Base-by-base conservation (phyloP, 129 eudicot genomes). In the Escallonia herrerae region DNA sequence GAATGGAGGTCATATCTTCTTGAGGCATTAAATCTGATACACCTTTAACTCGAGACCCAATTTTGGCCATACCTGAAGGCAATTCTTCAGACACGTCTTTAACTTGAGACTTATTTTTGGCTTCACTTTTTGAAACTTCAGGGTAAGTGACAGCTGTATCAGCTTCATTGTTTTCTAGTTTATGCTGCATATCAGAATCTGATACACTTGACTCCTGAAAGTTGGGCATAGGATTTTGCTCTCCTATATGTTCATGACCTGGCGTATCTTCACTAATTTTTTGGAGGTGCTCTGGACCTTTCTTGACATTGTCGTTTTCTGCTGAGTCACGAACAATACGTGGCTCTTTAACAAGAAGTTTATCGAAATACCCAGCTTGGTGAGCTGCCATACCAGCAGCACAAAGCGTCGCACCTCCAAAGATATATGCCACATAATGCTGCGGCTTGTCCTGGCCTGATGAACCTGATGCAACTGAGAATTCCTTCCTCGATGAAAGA, bases 341-440 rank as follows among this genome's bases (percentile, higher is more conserved):
- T 44, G 60, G 83, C 77, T 83, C 79, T 49, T 79, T 78, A 33
- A 48, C 64, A 48, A 79, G 51, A 61, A 75, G 38, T 14, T 58
- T 76, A 74, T 87, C 90, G 57, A 91, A 67, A 74, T 71, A 75
- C 10, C 95, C 97, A 70, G 80, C 69, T 40, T 81, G 86, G 75
- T 86, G 83, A 71, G 95, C 95, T 47, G 79, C 72, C 70, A 75
- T 7, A 57, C 72, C 72, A 77, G 81, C 95, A 62, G 82, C 80
- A 67, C 98, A 91, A 70, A 93, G 54, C 39, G 81, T 84, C 71
- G 84, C 65, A 77, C 84, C 65, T 78, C 96, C 99, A 60, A 79
- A 9, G 40, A 93, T 47, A 71, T 73, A 70, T 79, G 86, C 41
- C 86, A 61, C 67, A 79, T 49, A 6, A 49, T 8, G 10, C 40